Evolutionary conservation across 2,329 filamentous ascomycete genomes (phyloP), one percentile per base, ranked within the genome.

Genomic region (Ophiosphaerella herpotricha): DNA sequence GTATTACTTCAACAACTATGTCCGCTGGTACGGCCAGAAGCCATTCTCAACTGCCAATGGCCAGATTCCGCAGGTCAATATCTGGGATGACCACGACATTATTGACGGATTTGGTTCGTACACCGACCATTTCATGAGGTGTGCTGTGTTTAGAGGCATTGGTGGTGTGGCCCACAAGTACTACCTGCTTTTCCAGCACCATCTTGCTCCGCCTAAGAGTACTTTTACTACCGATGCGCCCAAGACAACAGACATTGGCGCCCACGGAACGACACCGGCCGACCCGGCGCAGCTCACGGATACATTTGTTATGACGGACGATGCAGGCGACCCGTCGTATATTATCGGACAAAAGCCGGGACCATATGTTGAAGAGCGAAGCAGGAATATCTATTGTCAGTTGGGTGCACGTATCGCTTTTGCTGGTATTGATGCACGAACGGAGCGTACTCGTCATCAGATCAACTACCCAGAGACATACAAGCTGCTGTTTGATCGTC

Each of bases 371-470:
- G 82, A 85, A 60, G 83, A 86, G 68, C 75, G 74, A 46, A 85
- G 82, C 56, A 76, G 83, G 42, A 85, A 74, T 66, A 75, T 87
- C 53, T 87, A 85, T 72, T 84, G 83, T 71, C 82, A 85, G 46
- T 77, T 87, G 4, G 85, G 85, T 35, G 82, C 81, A 53, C 80
- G 88, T 8, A 86, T 89, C 61, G 82, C 85, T 33, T 84, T 85
- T 65, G 67, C 81, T 43, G 83, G 85, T 70, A 76, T 82, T 63
- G 81, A 85, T 70, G 81, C 82, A 8, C 79, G 82, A 12, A 84
- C 82, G n/a, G 82, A 87, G 82, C 89, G 92, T 21, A 97, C 93
- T 7, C 85, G 93, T 33, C 91, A 95, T 66, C 91, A 96, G 74
- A 86, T 97, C 75, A 97, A 97, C 77, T 97, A 96, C 64, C 72